Conservation (phyloP, 2,329 filamentous ascomycete species). For the Xylaria hypoxylon region DNA sequence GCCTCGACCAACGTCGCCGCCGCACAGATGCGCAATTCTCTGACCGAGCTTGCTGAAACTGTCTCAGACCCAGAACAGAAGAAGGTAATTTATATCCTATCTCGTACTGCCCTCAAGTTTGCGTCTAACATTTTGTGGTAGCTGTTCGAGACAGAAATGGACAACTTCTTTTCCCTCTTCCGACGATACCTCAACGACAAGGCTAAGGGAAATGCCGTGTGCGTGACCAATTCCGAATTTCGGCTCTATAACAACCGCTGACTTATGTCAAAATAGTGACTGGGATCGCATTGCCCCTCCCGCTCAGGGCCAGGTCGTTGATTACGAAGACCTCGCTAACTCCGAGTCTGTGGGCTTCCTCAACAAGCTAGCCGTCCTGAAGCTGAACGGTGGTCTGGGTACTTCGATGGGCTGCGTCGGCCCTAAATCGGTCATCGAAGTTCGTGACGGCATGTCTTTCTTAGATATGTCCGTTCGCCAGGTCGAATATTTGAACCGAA, state of each 20-base stretch:
- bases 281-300: slow-evolving; percentile 98
- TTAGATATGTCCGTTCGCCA: slow-evolving; percentile 97
- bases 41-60: slow-evolving; percentile 91
- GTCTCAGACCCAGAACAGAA: slow-evolving; percentile 84
- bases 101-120: background rate
- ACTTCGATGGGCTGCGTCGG: slow-evolving; percentile 99
- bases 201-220: slow-evolving; percentile 94
- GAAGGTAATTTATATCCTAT: slow-evolving; percentile 71
- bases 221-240: slow-evolving; percentile 52
- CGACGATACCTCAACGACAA: slow-evolving; percentile 98
- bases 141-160: slow-evolving; percentile 99
- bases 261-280: slow-evolving; percentile 68
- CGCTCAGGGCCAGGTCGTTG: slow-evolving; percentile 91
- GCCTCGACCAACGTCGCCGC: slow-evolving; percentile 97
- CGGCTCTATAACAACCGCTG: slow-evolving; percentile 9
- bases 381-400: slow-evolving; percentile 99
- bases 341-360: slow-evolving; percentile 93
- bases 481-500: slow-evolving; percentile 99
- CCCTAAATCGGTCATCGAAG: slow-evolving; percentile 99
- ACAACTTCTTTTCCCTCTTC: slow-evolving; percentile 99
- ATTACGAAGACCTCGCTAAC: slow-evolving; percentile 91
- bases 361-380: slow-evolving; percentile 96
- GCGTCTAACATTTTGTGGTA: slow-evolving; percentile 50
- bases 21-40: slow-evolving; percentile 97
- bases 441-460: slow-evolving; percentile 99